phyloP scores from a whole-genome alignment of 164 flowering plant genomes.

The Stephania yunnanensis region DNA sequence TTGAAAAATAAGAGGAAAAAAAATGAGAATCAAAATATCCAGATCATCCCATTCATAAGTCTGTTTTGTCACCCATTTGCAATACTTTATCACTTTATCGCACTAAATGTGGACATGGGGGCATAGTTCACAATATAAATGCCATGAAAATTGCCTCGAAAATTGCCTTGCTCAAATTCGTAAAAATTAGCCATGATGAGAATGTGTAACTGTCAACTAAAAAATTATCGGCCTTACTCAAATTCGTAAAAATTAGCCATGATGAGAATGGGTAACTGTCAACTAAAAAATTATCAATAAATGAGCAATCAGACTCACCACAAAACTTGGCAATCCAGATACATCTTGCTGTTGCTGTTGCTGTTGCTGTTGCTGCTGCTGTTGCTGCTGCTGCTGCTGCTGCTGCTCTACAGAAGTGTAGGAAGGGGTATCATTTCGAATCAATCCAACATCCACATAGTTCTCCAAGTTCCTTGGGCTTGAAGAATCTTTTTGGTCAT shows the following conservation, averaged over 20 bases:
- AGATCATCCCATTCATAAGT: not conserved
- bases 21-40: not conserved
- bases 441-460: conserved; percentile 65
- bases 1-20: conserved; percentile 5
- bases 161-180: no score
- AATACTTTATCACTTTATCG: not conserved
- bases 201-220: no score
- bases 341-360: conserved; percentile 43
- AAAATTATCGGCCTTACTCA: no score
- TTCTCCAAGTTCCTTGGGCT: conserved; percentile 46
- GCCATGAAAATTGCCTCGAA: no score
- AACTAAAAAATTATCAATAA: not conserved
- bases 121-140: no score
- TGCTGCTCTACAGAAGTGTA: conserved; percentile 50
- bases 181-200: no score
- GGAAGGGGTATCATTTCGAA: conserved; percentile 41
- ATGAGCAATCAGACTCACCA: conserved; percentile 41
- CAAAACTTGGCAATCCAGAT: conserved; percentile 46
- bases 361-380: no score
- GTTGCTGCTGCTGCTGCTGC: conserved; percentile 28
- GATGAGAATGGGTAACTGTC: no score
- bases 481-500: conserved; percentile 46
- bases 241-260: no score
- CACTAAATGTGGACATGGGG: no score
- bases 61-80: not conserved